Percentiles rank a stretch among this genome's conserved stretches.
These are phyloP conservation scores for Tephrocybe rancida DNA, from an alignment of 768 basidiomycete genomes.

Conservation along the genomic window DNA sequence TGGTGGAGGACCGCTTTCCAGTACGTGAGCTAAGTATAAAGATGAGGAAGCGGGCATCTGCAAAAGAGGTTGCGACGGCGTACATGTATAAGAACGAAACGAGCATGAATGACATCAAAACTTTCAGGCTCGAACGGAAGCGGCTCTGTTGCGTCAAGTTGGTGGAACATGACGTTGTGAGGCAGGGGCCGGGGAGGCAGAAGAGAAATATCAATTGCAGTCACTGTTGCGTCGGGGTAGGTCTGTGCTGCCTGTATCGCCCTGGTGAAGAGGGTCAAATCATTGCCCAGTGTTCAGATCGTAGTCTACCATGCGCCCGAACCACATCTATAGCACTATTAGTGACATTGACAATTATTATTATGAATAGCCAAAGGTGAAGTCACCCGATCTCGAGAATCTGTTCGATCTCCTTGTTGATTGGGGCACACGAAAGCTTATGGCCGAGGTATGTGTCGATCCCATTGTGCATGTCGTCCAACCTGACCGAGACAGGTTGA, in stretches of 20 bases:
- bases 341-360: neutral
- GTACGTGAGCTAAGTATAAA: neutral
- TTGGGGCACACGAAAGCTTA: neutral
- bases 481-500: neutral
- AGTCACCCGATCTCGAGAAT: slow-evolving; percentile 1
- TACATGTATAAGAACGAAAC: neutral
- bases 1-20: neutral
- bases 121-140: slow-evolving; percentile 1
- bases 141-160: neutral
- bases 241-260: slow-evolving; percentile 6
- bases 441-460: neutral
- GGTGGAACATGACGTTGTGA: slow-evolving; percentile 1
- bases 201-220: slow-evolving; percentile 9
- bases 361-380: neutral
- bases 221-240: slow-evolving; percentile 8
- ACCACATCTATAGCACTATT: neutral
- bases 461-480: slow-evolving; percentile 1
- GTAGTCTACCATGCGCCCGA: neutral
- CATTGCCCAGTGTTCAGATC: too few relatives aligned
- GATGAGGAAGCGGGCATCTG: neutral
- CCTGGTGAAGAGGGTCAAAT: too few relatives aligned
- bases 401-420: neutral
- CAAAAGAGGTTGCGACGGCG: neutral
- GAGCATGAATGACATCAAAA: slow-evolving; percentile 1
- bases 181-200: neutral